phyloP scores from a whole-genome alignment of 805 yeast species.

The Hanseniaspora singularis region DNA sequence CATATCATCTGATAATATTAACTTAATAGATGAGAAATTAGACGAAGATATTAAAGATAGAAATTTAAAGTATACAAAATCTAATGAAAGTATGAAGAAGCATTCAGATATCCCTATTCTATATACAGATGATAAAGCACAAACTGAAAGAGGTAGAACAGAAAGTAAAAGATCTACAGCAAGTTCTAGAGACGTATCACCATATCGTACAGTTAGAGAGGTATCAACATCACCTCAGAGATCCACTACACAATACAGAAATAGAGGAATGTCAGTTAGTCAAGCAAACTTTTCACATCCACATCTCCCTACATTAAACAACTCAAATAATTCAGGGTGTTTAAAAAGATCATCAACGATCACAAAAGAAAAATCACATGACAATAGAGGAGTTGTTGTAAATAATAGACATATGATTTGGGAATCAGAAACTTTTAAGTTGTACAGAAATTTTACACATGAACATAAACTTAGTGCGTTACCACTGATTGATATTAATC shows the following conservation, averaged over 20 bases:
- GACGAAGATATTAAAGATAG: background rate
- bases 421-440: slow-evolving; percentile 21
- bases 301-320: slow-evolving; percentile 16
- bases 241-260: slow-evolving; percentile 18
- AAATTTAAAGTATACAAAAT: background rate
- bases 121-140: background rate
- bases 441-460: slow-evolving; percentile 24
- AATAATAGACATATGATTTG: slow-evolving; percentile 16
- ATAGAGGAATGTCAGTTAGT: slow-evolving; percentile 19
- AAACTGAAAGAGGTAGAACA: slow-evolving; percentile 8
- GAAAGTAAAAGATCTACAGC: background rate
- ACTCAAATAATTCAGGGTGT: slow-evolving; percentile 15
- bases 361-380: slow-evolving; percentile 1
- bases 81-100: background rate
- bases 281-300: slow-evolving; percentile 14
- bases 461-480: slow-evolving; percentile 23
- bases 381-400: slow-evolving; percentile 8
- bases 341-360: slow-evolving; percentile 10
- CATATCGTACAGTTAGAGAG: slow-evolving; percentile 9
- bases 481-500: slow-evolving; percentile 17
- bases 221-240: slow-evolving; percentile 12
- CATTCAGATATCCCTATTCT: background rate
- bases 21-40: slow-evolving; percentile 10
- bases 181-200: background rate
- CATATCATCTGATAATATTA: background rate